Evolutionary conservation across 805 yeast species (phyloP).

Genomic region (Yamadazyma paraphyllophila): DNA sequence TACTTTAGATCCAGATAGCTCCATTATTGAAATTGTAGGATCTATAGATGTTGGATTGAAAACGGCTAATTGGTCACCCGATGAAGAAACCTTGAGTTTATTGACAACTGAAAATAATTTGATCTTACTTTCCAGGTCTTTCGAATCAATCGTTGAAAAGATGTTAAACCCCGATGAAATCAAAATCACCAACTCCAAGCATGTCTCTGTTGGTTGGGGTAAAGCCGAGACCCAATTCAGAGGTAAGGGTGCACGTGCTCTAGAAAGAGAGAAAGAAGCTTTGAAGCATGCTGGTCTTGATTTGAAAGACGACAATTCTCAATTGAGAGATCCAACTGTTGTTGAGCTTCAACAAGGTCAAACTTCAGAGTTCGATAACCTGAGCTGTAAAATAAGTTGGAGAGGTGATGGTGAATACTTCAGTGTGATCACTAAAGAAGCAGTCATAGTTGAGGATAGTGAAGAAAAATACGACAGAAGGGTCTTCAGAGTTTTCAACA

Average conservation of each 20-base stretch:
- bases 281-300: constrained; percentile 67
- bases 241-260: constrained; percentile 85
- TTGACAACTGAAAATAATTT: constrained; percentile 62
- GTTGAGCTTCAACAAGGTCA: constrained; percentile 69
- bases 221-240: constrained; percentile 93
- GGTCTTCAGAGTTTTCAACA: constrained; percentile 75
- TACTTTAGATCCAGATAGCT: constrained; percentile 44
- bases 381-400: constrained; percentile 67
- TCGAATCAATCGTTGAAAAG: constrained; percentile 76
- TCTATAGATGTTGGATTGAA: constrained; percentile 72
- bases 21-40: constrained; percentile 76
- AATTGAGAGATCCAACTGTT: constrained; percentile 85
- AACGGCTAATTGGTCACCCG: constrained; percentile 85
- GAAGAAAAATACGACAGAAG: constrained; percentile 51
- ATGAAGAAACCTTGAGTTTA: constrained; percentile 79
- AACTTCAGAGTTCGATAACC: constrained; percentile 53
- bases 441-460: constrained; percentile 40
- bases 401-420: constrained; percentile 92
- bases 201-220: constrained; percentile 99
- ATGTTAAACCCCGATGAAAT: constrained; percentile 61
- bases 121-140: constrained; percentile 65
- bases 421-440: constrained; percentile 63
- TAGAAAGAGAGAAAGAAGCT: constrained; percentile 60
- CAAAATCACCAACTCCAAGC: constrained; percentile 56
- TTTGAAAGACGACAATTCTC: constrained; percentile 51